Percentiles rank a stretch among this genome's conserved stretches.
phyloP scores from a whole-genome alignment of 2,329 filamentous ascomycete genomes.

The Arachnomyces sp. region DNA sequence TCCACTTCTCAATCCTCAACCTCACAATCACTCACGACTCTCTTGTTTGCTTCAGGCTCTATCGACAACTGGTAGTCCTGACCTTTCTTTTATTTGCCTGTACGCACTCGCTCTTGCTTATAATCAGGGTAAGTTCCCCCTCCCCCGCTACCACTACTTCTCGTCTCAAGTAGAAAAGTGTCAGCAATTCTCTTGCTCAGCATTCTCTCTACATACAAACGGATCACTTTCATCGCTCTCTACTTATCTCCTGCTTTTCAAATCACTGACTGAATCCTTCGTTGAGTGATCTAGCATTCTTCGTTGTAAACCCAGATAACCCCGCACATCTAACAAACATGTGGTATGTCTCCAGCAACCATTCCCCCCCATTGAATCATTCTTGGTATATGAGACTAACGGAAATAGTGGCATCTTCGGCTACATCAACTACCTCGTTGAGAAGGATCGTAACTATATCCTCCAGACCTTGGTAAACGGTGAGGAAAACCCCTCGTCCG shows the following conservation, averaged over 20 bases:
- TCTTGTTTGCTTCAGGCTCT: not conserved
- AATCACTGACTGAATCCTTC: too few species aligned
- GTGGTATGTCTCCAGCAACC: constrained; percentile 6
- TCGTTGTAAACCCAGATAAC: not conserved
- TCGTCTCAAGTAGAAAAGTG: too few species aligned
- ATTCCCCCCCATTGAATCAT: not conserved
- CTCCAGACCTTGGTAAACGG: constrained; percentile 94
- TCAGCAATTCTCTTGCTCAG: too few species aligned
- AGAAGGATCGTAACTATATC: constrained; percentile 96
- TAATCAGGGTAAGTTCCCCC: too few species aligned
- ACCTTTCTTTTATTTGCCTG: too few species aligned
- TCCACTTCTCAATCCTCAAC: not conserved
- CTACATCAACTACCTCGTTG: constrained; percentile 98
- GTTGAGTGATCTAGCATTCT: not conserved
- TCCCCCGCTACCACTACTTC: too few species aligned
- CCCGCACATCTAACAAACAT: constrained; percentile 6
- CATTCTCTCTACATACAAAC: too few species aligned
- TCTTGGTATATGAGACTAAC: not conserved
- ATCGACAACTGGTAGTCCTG: not conserved
- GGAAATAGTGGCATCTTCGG: constrained; percentile 83
- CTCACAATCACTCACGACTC: not conserved
- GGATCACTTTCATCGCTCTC: too few species aligned
- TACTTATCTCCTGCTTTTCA: too few species aligned
- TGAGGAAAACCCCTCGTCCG: constrained; percentile 38
- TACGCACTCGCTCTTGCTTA: too few species aligned